phyloP scores from a whole-genome alignment of 345 rosid species.

The Ricinus communis region DNA sequence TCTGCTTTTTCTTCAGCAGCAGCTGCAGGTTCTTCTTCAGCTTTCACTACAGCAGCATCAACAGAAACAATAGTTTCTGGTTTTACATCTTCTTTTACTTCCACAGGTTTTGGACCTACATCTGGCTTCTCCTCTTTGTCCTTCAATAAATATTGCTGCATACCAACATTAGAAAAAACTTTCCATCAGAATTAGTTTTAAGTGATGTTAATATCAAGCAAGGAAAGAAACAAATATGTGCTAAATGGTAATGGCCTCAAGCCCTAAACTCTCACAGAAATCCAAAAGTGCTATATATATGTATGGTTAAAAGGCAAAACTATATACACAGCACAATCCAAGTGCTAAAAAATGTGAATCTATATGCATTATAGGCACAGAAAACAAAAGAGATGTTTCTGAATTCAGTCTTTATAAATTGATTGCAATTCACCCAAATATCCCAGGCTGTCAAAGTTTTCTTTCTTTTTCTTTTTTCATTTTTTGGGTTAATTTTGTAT shows the following conservation, averaged over 20 bases:
- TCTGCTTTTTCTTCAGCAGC: slow-evolving; percentile 37
- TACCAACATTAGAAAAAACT: slow-evolving; percentile 4
- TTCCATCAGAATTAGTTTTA: slow-evolving; percentile 10
- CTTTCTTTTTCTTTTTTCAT: no score
- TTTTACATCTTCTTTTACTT: slow-evolving; percentile 47
- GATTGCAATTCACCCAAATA: no score
- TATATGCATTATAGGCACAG: no score
- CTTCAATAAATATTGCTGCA: slow-evolving; percentile 70
- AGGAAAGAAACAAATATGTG: neutral
- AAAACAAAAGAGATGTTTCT: no score
- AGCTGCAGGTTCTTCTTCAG: slow-evolving; percentile 45
- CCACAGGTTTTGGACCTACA: slow-evolving; percentile 44
- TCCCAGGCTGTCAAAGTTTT: no score
- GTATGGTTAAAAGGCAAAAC: no score
- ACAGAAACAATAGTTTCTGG: slow-evolving; percentile 43
- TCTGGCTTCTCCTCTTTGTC: slow-evolving; percentile 59
- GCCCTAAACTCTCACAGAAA: neutral
- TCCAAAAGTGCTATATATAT: no score
- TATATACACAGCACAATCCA: no score
- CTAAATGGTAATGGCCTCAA: neutral
- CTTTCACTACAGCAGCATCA: slow-evolving; percentile 43
- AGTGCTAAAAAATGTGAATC: no score
- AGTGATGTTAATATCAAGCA: neutral
- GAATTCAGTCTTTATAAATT: no score
- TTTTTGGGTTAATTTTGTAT: no score